Evolutionary conservation across 768 basidiomycete species (phyloP).

Genomic region (Rhodocollybia butyracea): DNA sequence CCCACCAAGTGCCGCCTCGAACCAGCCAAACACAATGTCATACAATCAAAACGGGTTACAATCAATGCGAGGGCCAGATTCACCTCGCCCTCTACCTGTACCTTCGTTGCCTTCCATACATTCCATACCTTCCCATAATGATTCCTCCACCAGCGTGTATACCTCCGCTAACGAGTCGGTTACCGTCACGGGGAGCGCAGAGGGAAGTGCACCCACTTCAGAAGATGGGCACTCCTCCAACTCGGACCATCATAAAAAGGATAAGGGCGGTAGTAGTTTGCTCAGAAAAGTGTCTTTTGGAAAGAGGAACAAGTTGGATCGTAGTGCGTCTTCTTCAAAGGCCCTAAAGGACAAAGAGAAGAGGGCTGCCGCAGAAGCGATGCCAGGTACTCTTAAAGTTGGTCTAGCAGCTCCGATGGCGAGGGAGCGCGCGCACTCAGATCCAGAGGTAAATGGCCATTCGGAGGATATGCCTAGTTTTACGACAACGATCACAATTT

Average conservation of each 20-base stretch:
- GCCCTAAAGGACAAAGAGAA: slow-evolving; percentile 5
- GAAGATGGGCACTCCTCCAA: slow-evolving; percentile 2
- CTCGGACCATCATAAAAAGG: slow-evolving; percentile 2
- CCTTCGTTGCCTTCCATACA: slow-evolving; percentile 16
- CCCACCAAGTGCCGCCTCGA: slow-evolving; percentile 30
- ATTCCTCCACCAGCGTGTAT: slow-evolving; percentile 2
- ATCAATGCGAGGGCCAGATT: background rate
- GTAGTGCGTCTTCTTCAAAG: slow-evolving; percentile 1
- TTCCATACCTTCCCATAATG: slow-evolving; percentile 11
- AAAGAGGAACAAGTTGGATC: slow-evolving; percentile 1
- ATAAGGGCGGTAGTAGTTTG: background rate
- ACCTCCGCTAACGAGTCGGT: background rate
- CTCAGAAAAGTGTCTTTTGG: slow-evolving; percentile 4
- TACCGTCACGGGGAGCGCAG: background rate
- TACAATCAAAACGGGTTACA: slow-evolving; percentile 13
- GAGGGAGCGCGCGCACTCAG: background rate
- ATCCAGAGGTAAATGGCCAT: background rate
- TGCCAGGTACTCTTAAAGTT: background rate
- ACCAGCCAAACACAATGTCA: slow-evolving; percentile 16
- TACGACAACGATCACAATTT: slow-evolving; percentile 28
- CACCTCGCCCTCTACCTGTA: background rate
- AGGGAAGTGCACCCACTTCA: slow-evolving; percentile 1
- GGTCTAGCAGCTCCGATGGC: background rate
- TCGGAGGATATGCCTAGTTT: background rate
- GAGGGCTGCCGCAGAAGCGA: background rate